Base-by-base conservation (phyloP, 441 rosid species). In the Populus hybrid region DNA sequence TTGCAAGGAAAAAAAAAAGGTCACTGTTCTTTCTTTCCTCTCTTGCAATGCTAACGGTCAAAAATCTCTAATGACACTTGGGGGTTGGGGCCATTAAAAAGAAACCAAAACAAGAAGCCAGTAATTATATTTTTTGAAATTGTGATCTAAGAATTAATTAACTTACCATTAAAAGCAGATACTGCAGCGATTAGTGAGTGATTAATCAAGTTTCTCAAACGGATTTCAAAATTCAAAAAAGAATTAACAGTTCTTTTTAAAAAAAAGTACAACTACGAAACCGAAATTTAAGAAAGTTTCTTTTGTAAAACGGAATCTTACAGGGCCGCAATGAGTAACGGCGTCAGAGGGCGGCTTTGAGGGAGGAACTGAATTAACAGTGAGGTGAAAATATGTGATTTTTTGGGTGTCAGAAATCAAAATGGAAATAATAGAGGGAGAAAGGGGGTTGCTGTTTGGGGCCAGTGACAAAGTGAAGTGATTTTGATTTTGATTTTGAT, bases 331-430 rank as follows among this genome's bases (percentile, higher is more conserved):
- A 21, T 70, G 34, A 1, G 73, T 75, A 86, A 88, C 87, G 81
- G 83, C 86, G 85, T 81, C 79, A 77, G 78, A 26, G 76, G 83
- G 81, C 83, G 86, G 82, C 86, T 80, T 54, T 38, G 73, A 61
- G 18, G 10, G 18, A 21, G 50, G 18, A 38, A 8, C 23, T 35
- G 20, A 76, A 36, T 6, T 59, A 14, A 61, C 79, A 38, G 69
- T 7, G 74, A 18, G 32, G 64, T 63, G 63, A 24, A 23, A 34
- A 64, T 30, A 11, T 11, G 1, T 8, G 3, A 32, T n/a, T 36
- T 24, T 35, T 8, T 24, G 16, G 8, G 14, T n/a, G 57, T 50
- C 34, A 32, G 32, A 8, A 32, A 5, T 42, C 20, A 14, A 23
- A 21, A 11, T 28, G 64, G 16, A 23, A 21, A 9, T 21, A 5